phyloP scores from a whole-genome alignment of 2,329 filamentous ascomycete genomes.

The Aspergillus pseudoterreus region DNA sequence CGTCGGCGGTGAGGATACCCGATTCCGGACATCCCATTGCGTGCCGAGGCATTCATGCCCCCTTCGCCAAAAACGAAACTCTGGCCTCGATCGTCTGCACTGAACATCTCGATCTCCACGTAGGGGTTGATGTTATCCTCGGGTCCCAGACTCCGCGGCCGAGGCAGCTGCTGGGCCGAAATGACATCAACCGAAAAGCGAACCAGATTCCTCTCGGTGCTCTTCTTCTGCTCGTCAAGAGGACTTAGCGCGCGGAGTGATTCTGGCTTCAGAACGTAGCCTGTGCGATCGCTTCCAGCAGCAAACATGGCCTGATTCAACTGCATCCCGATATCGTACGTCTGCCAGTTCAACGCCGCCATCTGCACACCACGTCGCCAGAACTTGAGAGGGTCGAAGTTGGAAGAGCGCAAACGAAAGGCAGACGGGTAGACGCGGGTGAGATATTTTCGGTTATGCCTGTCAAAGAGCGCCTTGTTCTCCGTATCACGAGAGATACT shows the following conservation, averaged over 20 bases:
- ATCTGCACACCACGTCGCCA: constrained; percentile 97
- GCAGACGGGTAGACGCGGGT: constrained; percentile 93
- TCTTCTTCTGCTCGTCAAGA: constrained; percentile 38
- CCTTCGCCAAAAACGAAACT: constrained; percentile 65
- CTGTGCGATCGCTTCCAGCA: constrained; percentile 77
- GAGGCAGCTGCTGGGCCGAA: constrained; percentile 90
- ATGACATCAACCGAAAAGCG: constrained; percentile 84
- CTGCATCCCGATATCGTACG: constrained; percentile 91
- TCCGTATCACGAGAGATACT: constrained; percentile 72
- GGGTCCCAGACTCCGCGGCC: constrained; percentile 67
- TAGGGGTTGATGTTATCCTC: constrained; percentile 84
- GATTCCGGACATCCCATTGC: constrained; percentile 63
- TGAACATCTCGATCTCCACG: constrained; percentile 90
- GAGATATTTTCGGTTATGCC: constrained; percentile 85
- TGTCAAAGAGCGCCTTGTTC: constrained; percentile 72
- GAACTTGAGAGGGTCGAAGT: constrained; percentile 89
- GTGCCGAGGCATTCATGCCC: constrained; percentile 61
- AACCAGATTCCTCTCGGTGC: constrained; percentile 76
- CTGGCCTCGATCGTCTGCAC: constrained; percentile 85
- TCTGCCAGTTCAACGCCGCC: constrained; percentile 98
- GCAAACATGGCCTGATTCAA: constrained; percentile 98
- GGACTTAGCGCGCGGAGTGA: constrained; percentile 59
- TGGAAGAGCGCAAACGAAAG: constrained; percentile 78
- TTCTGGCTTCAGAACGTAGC: constrained; percentile 89
- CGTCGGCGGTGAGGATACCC: constrained; percentile 71